Evolutionary conservation across 1,284 basidiomycete species (phyloP).

Genomic region (Termitomyces sp.): DNA sequence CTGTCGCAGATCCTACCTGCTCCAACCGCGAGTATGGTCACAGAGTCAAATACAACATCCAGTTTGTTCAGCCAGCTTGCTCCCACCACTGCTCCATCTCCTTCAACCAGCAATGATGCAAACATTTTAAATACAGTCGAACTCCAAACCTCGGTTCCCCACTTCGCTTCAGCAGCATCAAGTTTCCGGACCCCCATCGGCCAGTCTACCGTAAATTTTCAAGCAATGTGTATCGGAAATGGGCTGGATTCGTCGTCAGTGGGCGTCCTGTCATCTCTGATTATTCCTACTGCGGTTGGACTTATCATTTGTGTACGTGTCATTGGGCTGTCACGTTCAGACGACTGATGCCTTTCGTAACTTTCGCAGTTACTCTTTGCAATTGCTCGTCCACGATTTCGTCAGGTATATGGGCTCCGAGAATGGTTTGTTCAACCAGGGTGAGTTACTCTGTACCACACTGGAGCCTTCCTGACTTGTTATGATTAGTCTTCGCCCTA

Average conservation of each 20-base stretch:
- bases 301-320: conserved; percentile 60
- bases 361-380: conserved; percentile 55
- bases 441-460: conserved; percentile 37
- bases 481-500: conserved; percentile 52
- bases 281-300: conserved; percentile 53
- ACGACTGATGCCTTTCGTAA: conserved; percentile 10
- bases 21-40: conserved; percentile 29
- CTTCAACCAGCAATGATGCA: conserved; percentile 10
- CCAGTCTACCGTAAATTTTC: conserved; percentile 20
- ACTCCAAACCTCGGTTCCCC: conserved; percentile 2
- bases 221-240: conserved; percentile 55
- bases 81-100: conserved; percentile 21
- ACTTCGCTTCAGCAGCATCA: conserved; percentile 21
- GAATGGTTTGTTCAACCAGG: conserved; percentile 71
- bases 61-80: conserved; percentile 37
- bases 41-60: conserved; percentile 37
- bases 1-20: neutral
- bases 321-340: neutral
- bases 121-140: neutral
- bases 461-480: conserved; percentile 11
- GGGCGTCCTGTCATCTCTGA: conserved; percentile 53
- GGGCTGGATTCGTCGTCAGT: conserved; percentile 61
- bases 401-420: conserved; percentile 63
- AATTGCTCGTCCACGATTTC: conserved; percentile 57
- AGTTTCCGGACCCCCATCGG: conserved; percentile 11